These are phyloP conservation scores for Citrus cavaleriei DNA, from an alignment of 345 rosid species.

Conservation along the genomic window DNA sequence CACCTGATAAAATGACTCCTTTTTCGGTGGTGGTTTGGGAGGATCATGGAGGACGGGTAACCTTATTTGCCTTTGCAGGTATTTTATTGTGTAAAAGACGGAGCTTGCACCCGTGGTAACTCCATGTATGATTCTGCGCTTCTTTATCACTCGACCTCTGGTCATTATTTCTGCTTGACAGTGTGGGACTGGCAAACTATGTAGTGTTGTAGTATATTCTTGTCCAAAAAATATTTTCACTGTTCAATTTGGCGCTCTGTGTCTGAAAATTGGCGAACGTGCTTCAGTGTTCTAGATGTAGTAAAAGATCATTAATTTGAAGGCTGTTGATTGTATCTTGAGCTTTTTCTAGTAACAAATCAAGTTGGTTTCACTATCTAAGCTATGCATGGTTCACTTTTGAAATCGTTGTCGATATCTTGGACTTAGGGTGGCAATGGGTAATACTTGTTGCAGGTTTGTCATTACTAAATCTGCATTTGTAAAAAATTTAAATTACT, in stretches of 20 bases:
- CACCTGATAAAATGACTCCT: conserved; percentile 16
- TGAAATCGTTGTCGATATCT: background rate
- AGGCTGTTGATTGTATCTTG: background rate
- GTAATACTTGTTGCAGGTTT: accelerated
- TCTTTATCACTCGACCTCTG: conserved; percentile 9
- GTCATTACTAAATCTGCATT: too few relatives aligned
- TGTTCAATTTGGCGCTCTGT: background rate
- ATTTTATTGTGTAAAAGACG: conserved; percentile 23
- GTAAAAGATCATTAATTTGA: background rate
- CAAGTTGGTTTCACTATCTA: background rate
- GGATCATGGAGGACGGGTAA: conserved; percentile 7
- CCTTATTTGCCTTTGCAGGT: conserved; percentile 21
- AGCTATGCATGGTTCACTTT: background rate
- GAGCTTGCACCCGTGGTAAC: conserved; percentile 19
- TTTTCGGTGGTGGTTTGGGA: conserved; percentile 17
- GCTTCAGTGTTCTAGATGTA: background rate
- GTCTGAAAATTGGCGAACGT: background rate
- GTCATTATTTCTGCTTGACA: conserved; percentile 25
- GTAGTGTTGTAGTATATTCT: conserved; percentile 28
- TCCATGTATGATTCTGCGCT: conserved; percentile 21
- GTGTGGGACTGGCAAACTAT: conserved; percentile 18
- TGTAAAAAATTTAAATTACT: too few relatives aligned
- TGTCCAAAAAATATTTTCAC: conserved; percentile 6
- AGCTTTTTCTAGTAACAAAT: background rate
- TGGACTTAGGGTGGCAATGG: too few relatives aligned